Conservation (phyloP, 257 asterid species). For the Nicotiana paniculata region DNA sequence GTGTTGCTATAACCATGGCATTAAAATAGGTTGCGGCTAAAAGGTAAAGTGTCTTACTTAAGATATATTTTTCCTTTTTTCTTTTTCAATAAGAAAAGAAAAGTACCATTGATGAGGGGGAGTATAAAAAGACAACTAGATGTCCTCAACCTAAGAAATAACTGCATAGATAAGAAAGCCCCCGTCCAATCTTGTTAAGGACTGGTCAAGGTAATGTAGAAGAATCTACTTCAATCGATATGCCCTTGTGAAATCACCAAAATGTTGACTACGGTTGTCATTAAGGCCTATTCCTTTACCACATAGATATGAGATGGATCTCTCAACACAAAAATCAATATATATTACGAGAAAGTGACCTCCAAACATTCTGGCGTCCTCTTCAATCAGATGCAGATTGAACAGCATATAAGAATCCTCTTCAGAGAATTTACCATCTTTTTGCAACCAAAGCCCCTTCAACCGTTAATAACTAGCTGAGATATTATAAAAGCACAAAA, state of each 20-base stretch:
- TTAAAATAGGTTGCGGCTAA: not conserved
- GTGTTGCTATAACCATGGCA: not conserved
- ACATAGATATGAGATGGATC: slow-evolving; percentile 1
- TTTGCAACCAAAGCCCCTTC: not conserved
- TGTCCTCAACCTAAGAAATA: not conserved
- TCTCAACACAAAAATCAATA: not conserved
- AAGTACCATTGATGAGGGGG: not conserved
- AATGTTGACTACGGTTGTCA: not conserved
- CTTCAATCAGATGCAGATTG: not conserved
- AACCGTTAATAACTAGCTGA: not conserved
- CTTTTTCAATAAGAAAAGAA: not conserved
- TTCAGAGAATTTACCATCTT: not conserved
- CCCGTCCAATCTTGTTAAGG: not conserved
- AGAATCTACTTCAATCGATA: not conserved
- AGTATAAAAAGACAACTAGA: not conserved
- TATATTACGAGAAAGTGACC: not conserved
- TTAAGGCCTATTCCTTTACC: not conserved
- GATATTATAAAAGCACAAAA: not conserved
- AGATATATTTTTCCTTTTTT: not conserved
- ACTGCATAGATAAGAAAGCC: not conserved
- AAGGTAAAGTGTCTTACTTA: not conserved
- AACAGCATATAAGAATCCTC: not conserved
- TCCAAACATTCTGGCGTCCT: not conserved
- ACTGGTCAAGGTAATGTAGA: not conserved
- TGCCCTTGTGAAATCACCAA: not conserved